These are phyloP conservation scores for Suhomyces xylopsoci DNA, from an alignment of 805 yeast genomes.

Conservation along the genomic window DNA sequence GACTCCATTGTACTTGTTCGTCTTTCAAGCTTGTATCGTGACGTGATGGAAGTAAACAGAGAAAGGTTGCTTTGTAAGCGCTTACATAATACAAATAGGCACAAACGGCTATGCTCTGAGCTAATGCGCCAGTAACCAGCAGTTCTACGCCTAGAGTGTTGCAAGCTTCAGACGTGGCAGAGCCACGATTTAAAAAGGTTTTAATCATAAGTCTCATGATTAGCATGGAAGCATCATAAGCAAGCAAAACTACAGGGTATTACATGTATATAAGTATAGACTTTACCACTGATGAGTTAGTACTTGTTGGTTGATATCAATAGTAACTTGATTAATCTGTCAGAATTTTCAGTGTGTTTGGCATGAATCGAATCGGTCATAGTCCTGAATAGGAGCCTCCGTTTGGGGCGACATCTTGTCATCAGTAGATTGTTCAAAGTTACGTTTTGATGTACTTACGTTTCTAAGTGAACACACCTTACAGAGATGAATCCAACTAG, in stretches of 20 bases:
- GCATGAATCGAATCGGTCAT: slow-evolving; percentile 69
- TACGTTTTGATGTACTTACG: not conserved
- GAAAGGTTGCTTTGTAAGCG: not conserved
- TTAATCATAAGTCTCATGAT: slow-evolving; percentile 54
- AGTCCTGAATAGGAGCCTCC: slow-evolving; percentile 58
- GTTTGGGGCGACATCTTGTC: slow-evolving; percentile 78
- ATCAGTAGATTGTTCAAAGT: slow-evolving; percentile 35
- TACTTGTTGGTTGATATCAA: not conserved
- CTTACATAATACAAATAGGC: not conserved
- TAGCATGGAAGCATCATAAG: slow-evolving; percentile 61
- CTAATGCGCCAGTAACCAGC: not conserved
- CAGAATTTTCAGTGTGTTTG: slow-evolving; percentile 72
- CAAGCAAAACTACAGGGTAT: slow-evolving; percentile 13
- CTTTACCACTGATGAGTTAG: not conserved
- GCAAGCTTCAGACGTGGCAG: slow-evolving; percentile 34
- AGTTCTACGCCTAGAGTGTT: not conserved
- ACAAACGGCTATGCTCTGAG: not conserved
- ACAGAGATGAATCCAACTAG: not conserved
- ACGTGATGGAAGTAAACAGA: not conserved
- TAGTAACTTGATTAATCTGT: slow-evolving; percentile 14
- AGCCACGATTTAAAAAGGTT: slow-evolving; percentile 30
- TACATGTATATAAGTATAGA: not conserved
- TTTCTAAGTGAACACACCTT: not conserved
- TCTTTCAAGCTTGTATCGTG: not conserved
- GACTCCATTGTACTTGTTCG: not conserved